Evolutionary conservation across 768 basidiomycete species (phyloP), one percentile per base, ranked within the genome.

Genomic region (Tubosaeta sp.): DNA sequence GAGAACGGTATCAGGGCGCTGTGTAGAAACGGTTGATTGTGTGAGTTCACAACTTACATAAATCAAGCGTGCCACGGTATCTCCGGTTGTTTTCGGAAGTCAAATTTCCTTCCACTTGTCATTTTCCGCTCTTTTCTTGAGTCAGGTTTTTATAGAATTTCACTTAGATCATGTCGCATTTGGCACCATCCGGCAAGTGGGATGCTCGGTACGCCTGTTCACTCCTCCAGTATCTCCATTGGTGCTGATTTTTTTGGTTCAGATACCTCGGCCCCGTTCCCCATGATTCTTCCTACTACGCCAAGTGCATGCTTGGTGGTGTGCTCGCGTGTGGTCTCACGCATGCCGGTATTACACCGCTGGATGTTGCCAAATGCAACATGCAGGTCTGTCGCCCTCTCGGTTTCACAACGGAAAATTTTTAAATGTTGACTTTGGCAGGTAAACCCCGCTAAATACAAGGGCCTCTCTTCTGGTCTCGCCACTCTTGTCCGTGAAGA

Each of bases 361-460:
- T 91, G 53, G 89, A 91, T 74, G 89, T 91, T 51, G 86, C 86
- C 60, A 91, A 91, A 74, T 91, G 89, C 72, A 91, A 91, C 78
- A 91, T 91, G 86, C 89, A 91, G 85, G 88, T 83, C 33, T 34
- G 78, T 67, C 26, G 27, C 10, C 10, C 3, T 35, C 13, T 22
- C 2, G 19, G 5, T 16, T n/a, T 27, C 5, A 27, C 25, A 12
- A 11, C 5, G 7, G 10, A 17, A 11, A 17, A 0, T 3, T 16
- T 50, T 48, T 33, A 17, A 39, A 39, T 11, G 8, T 25, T 12
- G 0, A 8, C 17, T 7, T 9, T 8, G 1, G 16, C 13, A 91
- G 89, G 89, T 91, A 58, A 79, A 84, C 76, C 84, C 89, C 14
- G 59, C 60, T 51, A 91, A 91, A 69, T 91, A 85, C 77, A 80